Evolutionary conservation across 2,329 filamentous ascomycete genomes (phyloP).

Genomic region (Shiraia bambusicola): DNA sequence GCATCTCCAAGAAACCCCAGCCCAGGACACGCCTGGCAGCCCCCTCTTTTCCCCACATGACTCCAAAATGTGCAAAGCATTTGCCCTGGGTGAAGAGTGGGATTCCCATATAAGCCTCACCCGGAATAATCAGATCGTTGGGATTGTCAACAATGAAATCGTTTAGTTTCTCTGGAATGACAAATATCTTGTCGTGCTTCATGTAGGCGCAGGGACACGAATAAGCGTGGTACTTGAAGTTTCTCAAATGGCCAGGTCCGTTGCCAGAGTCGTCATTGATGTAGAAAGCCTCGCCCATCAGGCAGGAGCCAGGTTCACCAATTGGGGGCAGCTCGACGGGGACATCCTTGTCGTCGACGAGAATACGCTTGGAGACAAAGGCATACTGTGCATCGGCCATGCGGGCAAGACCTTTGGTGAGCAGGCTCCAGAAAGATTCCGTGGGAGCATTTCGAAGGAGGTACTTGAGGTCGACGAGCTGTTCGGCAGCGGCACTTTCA

Average conservation of each 20-base stretch:
- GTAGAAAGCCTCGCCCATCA: conserved; percentile 67
- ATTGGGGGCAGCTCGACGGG: conserved; percentile 63
- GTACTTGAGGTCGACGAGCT: conserved; percentile 61
- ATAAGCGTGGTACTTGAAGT: conserved; percentile 66
- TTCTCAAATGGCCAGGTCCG: conserved; percentile 52
- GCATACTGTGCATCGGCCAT: conserved; percentile 67
- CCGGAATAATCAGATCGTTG: conserved; percentile 61
- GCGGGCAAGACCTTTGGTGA: conserved; percentile 65
- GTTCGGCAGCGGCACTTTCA: conserved; percentile 63
- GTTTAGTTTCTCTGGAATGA: conserved; percentile 63
- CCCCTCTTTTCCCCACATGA: conserved; percentile 69
- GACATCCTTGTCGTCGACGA: conserved; percentile 59
- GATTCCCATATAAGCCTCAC: conserved; percentile 67
- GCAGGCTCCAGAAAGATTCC: conserved; percentile 63
- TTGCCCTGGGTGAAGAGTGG: conserved; percentile 66
- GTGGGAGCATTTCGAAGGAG: conserved; percentile 55
- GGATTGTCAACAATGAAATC: conserved; percentile 63
- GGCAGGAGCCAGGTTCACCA: conserved; percentile 61
- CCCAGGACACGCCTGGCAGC: conserved; percentile 57
- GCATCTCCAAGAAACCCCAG: conserved; percentile 68
- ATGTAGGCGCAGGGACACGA: conserved; percentile 68
- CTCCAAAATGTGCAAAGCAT: conserved; percentile 69
- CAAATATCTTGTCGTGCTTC: conserved; percentile 70
- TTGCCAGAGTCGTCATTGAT: conserved; percentile 61
- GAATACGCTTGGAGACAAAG: conserved; percentile 66